Evolutionary conservation across 2,329 filamentous ascomycete genomes (phyloP), one percentile per base, ranked within the genome.

Genomic region (Clonostachys solani): DNA sequence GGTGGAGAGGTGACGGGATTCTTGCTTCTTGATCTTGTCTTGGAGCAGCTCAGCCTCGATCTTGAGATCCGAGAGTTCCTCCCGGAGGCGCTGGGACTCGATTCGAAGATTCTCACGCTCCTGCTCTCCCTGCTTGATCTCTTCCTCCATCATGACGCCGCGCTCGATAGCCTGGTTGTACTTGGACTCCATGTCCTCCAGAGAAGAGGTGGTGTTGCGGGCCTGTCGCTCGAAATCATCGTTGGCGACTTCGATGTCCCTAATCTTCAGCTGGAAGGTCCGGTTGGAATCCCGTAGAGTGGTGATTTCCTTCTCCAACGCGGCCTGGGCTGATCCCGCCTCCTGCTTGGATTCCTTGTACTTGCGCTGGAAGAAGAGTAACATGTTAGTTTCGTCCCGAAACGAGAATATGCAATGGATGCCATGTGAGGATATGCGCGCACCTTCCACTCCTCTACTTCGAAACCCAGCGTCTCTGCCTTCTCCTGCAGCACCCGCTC

Each of bases 391-490:
- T 10, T 29, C 3, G 23, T 10, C 9, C 23, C 23, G 9, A 10
- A 9, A 29, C 23, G 23, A 29, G 23, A 29, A 29, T 29, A 10
- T 29, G 23, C 23, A 29, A 29, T 10, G 10, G 9, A 29, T 29
- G 23, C 23, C 40, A 19, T 23, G 40, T 15, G 6, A 18, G 40
- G n/a, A n/a, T 23, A 16, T 15, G n/a, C 23, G n/a, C 80, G 67
- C 73, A 92, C 91, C 84, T 97, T 97, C 94, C 94, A 99, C 70
- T 99, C 94, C 49, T 97, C 91, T 1, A 94, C 92, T 66, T 97
- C 92, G 61, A 90, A 99, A 44, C 80, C 83, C 52, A 95, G 68
- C 36, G 77, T 80, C 66, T 97, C 92, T 1, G 89, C 87, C 72
- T 92, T 95, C 66, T 95, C 87, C 65, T 92, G 86, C 57, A 96